Evolutionary conservation across 2,329 filamentous ascomycete species (phyloP), one percentile per base, ranked within the genome.

Genomic region (Beauveria asiatica): DNA sequence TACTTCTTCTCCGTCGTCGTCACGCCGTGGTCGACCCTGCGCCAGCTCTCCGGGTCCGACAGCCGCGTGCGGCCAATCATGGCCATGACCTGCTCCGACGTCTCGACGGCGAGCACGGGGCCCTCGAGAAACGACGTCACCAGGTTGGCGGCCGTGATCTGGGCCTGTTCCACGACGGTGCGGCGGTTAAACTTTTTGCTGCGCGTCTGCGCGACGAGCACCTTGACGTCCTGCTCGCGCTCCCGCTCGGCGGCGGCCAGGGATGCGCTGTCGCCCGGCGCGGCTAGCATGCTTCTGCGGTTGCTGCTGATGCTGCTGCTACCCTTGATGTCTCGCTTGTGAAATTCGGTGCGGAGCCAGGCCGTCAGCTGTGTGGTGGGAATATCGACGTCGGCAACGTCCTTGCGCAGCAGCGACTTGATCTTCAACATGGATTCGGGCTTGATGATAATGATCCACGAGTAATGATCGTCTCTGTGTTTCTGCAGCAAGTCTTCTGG

Each of bases 121-220:
- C 90, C 90, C 33, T 88, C 83, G 5, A 90, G 78, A 65, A 91
- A 91, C 5, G 83, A 83, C 37, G 87, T 83, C 13, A 91, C 81
- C 41, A 92, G 79, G 60, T 82, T 83, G 33, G 83, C 80, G 5
- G 78, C 79, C 64, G 77, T 80, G 60, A 70, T 71, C 73, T 84
- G 84, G 63, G 87, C 87, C 65, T 92, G 88, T 70, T 96, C 90
- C 52, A 97, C 86, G 54, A 97, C 91, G 30, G 87, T 87, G 69
- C 86, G 86, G 57, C 93, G 86, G 74, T 96, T 97, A 64, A 88
- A 89, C 76, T 97, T 97, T 74, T 96, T 97, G 72, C 87, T 91
- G 67, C 87, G 86, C 54, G 91, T 92, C 61, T 90, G 87, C 1
- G 89, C 85, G 6, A 92, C 82, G 4, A 97, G 80, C n/a, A 97